These are phyloP conservation scores for Aureobasidium sp. DNA, from an alignment of 2,329 filamentous ascomycete genomes.

Conservation along the genomic window DNA sequence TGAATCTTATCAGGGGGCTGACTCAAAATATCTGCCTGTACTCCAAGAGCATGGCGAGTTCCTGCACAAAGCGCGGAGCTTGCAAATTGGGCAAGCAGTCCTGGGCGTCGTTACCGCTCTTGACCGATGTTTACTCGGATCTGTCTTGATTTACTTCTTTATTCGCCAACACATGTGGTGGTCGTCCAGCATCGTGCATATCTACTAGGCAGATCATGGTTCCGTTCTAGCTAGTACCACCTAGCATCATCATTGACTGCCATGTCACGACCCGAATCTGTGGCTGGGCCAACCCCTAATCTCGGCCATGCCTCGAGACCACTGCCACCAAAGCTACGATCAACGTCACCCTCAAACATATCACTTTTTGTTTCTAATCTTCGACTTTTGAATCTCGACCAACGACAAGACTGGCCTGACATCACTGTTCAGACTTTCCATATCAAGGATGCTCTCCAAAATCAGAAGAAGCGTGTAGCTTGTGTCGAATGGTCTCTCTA, in stretches of 20 bases:
- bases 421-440: slow-evolving; percentile 65
- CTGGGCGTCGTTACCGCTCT: slow-evolving; percentile 3
- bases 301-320: slow-evolving; percentile 6
- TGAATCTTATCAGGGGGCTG: neutral
- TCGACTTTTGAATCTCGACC: slow-evolving; percentile 71
- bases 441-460: slow-evolving; percentile 55
- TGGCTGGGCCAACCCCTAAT: slow-evolving; percentile 6
- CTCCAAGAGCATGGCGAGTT: too few relatives aligned
- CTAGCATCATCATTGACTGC: neutral
- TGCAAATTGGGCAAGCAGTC: neutral
- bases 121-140: slow-evolving; percentile 9
- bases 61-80: neutral
- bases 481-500: slow-evolving; percentile 84
- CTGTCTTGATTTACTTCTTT: neutral
- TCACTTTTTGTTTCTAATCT: slow-evolving; percentile 74
- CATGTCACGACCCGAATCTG: slow-evolving; percentile 13
- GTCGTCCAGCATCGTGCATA: neutral
- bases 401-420: slow-evolving; percentile 67
- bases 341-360: slow-evolving; percentile 43
- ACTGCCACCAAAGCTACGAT: neutral
- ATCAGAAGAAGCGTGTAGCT: slow-evolving; percentile 74
- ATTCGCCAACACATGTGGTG: neutral
- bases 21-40: neutral
- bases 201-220: neutral
- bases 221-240: neutral